phyloP scores from a whole-genome alignment of 2,329 filamentous ascomycete species.

The Ophiostoma sp. region DNA sequence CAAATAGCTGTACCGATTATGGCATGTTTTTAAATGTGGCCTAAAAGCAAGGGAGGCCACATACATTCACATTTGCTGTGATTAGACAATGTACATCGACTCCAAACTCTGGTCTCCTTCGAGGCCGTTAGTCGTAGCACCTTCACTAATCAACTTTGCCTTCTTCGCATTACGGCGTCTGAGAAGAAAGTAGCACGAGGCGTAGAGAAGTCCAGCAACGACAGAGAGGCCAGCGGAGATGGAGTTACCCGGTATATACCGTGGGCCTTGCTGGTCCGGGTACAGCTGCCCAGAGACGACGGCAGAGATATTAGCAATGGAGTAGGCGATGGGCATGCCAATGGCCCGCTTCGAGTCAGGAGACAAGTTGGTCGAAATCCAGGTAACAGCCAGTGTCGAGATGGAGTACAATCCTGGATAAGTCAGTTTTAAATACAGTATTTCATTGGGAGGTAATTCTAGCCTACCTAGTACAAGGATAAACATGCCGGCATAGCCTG shows the following conservation, averaged over 20 bases:
- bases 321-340: neutral
- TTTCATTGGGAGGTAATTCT: no score
- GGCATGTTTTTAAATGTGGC: no score
- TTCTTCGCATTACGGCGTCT: neutral
- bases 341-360: neutral
- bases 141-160: neutral
- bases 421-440: no score
- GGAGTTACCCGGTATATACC: neutral
- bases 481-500: neutral
- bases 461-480: neutral
- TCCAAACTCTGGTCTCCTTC: neutral
- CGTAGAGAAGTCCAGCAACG: neutral
- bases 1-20: no score
- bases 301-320: neutral
- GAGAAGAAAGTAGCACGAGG: neutral
- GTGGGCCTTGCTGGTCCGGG: neutral
- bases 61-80: neutral
- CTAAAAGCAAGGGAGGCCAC: neutral
- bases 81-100: neutral
- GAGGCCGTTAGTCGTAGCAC: neutral
- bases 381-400: neutral
- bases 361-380: neutral
- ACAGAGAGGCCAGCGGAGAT: neutral
- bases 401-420: neutral
- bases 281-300: neutral